Conservation (phyloP, 345 rosid species). For the Cardamine resedifolia region DNA sequence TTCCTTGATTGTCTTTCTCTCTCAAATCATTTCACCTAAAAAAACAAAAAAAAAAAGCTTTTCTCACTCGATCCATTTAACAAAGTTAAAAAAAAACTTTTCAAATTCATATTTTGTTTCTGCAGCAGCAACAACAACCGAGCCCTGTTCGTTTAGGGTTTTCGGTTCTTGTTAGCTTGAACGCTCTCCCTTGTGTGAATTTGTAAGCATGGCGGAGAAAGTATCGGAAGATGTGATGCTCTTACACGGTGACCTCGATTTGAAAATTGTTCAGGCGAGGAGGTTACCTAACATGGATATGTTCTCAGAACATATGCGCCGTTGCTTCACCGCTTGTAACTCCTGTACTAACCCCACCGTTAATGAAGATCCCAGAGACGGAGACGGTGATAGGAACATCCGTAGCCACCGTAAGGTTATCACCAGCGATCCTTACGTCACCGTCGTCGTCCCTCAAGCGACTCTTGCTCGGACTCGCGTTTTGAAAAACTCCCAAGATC, state of each 20-base stretch:
- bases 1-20: constrained; percentile 6
- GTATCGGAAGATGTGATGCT: constrained; percentile 29
- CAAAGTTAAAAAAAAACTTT: neutral
- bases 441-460: constrained; percentile 82
- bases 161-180: constrained; percentile 36
- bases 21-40: constrained; percentile 34
- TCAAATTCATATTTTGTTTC: constrained; percentile 10
- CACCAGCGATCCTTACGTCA: constrained; percentile 85
- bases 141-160: constrained; percentile 36
- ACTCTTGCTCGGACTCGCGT: constrained; percentile 86
- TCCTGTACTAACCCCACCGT: constrained; percentile 25
- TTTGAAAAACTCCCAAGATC: constrained; percentile 61
- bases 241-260: constrained; percentile 82
- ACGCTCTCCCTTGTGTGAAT: neutral
- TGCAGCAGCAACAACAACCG: constrained; percentile 32
- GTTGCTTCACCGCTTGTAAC: constrained; percentile 46
- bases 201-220: constrained; percentile 39
- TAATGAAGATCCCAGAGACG: neutral
- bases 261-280: constrained; percentile 60
- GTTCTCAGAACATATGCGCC: constrained; percentile 48
- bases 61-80: neutral
- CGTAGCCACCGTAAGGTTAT: constrained; percentile 48
- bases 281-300: constrained; percentile 73
- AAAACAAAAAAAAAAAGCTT: neutral
- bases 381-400: constrained; percentile 10